A percentile compares a stretch with the other conserved stretches of the same genome.
Evolutionary conservation across 768 basidiomycete species (phyloP).

Genomic region (Coprinopsis cinerea): DNA sequence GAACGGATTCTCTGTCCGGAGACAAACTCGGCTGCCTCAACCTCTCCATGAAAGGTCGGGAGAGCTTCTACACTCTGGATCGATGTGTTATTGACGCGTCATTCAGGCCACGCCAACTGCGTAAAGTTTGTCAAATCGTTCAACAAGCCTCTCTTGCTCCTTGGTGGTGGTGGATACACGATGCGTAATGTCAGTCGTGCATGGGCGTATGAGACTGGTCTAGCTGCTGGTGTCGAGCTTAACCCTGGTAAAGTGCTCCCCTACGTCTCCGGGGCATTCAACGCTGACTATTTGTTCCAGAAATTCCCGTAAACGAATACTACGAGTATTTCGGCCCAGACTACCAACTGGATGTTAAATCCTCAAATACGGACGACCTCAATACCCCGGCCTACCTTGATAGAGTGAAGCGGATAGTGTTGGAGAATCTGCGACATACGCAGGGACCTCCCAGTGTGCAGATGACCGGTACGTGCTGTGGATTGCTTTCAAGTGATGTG

Average conservation of each 20-base stretch:
- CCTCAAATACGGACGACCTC: slow-evolving; percentile 93
- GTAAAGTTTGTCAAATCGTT: slow-evolving; percentile 97
- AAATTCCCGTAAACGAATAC: slow-evolving; percentile 98
- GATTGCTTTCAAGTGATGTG: background rate
- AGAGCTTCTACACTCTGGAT: background rate
- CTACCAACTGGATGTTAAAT: slow-evolving; percentile 90
- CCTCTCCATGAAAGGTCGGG: slow-evolving; percentile 84
- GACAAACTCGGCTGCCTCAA: slow-evolving; percentile 96
- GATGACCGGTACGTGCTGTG: slow-evolving; percentile 59
- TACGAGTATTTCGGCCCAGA: slow-evolving; percentile 99
- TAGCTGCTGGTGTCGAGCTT: slow-evolving; percentile 96
- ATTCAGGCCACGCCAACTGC: slow-evolving; percentile 88
- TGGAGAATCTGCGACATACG: slow-evolving; percentile 83
- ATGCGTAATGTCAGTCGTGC: slow-evolving; percentile 96
- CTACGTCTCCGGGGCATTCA: background rate
- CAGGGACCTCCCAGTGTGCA: slow-evolving; percentile 92
- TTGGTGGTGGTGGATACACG: slow-evolving; percentile 98
- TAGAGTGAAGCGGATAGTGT: slow-evolving; percentile 85
- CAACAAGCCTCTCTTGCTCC: slow-evolving; percentile 85
- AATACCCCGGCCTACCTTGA: slow-evolving; percentile 92
- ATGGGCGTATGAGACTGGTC: slow-evolving; percentile 97
- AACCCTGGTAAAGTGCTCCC: slow-evolving; percentile 55
- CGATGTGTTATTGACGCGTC: background rate
- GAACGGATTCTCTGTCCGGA: slow-evolving; percentile 93
- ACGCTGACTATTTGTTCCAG: slow-evolving; percentile 31